Evolutionary conservation across 2,329 filamentous ascomycete genomes (phyloP).

Genomic region (Cladosporium sp.): DNA sequence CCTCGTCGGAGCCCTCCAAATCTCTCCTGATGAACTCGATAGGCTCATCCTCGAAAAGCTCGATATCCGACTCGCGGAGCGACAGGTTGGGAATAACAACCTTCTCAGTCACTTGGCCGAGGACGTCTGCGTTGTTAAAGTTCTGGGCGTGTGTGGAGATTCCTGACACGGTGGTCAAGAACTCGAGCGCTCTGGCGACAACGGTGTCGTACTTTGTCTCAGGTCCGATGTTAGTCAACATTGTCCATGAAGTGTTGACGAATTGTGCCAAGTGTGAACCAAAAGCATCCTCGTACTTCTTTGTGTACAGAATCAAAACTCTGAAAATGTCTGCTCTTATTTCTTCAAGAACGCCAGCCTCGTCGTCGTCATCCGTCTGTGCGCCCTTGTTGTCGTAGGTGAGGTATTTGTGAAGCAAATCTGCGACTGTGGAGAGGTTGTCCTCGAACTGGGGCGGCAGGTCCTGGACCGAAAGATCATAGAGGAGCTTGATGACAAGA

Average conservation of each 20-base stretch:
- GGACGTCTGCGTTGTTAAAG: conserved; percentile 79
- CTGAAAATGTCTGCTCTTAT: conserved; percentile 95
- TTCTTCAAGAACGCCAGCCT: conserved; percentile 79
- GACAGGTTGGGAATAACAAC: conserved; percentile 92
- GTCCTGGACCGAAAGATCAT: conserved; percentile 97
- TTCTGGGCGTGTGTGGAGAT: conserved; percentile 74
- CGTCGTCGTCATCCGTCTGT: conserved; percentile 82
- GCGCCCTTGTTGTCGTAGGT: conserved; percentile 83
- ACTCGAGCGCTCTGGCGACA: conserved; percentile 91
- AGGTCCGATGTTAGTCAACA: conserved; percentile 80
- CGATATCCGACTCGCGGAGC: conserved; percentile 87
- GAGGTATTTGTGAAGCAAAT: conserved; percentile 87
- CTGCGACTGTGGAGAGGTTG: conserved; percentile 73
- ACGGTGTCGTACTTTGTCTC: conserved; percentile 93
- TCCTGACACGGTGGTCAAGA: conserved; percentile 84
- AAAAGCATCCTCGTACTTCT: conserved; percentile 96
- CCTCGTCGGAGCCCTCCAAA: conserved; percentile 92
- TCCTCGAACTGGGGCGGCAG: conserved; percentile 93
- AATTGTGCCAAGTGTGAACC: conserved; percentile 77
- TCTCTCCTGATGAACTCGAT: conserved; percentile 97
- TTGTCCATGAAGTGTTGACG: conserved; percentile 84
- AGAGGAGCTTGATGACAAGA: conserved; percentile 86
- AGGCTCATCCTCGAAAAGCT: conserved; percentile 96
- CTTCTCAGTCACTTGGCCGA: conserved; percentile 90
- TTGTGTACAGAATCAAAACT: conserved; percentile 81